phyloP scores from a whole-genome alignment of 352 stramenopile species.

The Globisporangium heterothallicum region DNA sequence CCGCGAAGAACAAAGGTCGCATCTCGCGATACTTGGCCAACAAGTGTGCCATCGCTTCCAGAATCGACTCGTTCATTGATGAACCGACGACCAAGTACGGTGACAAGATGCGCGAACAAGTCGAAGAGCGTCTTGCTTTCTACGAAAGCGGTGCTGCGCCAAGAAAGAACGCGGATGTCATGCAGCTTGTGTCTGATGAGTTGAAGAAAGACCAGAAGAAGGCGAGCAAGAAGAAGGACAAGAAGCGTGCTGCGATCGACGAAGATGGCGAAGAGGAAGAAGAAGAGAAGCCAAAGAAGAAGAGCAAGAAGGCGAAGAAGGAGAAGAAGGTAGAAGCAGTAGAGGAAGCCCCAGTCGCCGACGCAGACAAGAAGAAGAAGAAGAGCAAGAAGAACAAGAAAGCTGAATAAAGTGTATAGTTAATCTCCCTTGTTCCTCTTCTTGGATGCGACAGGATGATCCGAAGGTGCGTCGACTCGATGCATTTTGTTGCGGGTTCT shows the following conservation, averaged over 20 bases:
- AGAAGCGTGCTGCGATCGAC: slow-evolving; percentile 65
- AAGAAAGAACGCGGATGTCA: slow-evolving; percentile 99
- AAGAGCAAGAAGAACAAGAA: slow-evolving; percentile 82
- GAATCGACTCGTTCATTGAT: slow-evolving; percentile 99
- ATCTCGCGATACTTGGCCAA: slow-evolving; percentile 99
- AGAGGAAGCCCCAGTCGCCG: slow-evolving; percentile 19
- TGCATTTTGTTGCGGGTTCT: not conserved
- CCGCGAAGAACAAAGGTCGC: slow-evolving; percentile 99
- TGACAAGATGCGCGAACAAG: slow-evolving; percentile 98
- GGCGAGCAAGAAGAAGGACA: slow-evolving; percentile 56
- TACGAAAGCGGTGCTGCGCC: slow-evolving; percentile 98
- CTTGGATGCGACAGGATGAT: not conserved
- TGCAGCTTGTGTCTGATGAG: slow-evolving; percentile 93
- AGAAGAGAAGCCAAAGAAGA: slow-evolving; percentile 72
- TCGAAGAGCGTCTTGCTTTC: slow-evolving; percentile 99
- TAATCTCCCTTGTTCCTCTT: slow-evolving; percentile 23
- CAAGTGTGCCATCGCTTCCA: slow-evolving; percentile 99
- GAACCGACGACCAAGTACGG: slow-evolving; percentile 95
- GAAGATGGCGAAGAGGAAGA: slow-evolving; percentile 57
- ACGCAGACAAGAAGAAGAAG: slow-evolving; percentile 69
- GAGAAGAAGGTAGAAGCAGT: slow-evolving; percentile 34
- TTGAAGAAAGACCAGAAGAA: slow-evolving; percentile 64
- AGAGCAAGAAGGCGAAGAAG: slow-evolving; percentile 80
- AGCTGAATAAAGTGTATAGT: slow-evolving; percentile 57
- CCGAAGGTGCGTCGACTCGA: not conserved